Conservation (phyloP, 441 rosid genomes). For the Geranium incanum region DNA sequence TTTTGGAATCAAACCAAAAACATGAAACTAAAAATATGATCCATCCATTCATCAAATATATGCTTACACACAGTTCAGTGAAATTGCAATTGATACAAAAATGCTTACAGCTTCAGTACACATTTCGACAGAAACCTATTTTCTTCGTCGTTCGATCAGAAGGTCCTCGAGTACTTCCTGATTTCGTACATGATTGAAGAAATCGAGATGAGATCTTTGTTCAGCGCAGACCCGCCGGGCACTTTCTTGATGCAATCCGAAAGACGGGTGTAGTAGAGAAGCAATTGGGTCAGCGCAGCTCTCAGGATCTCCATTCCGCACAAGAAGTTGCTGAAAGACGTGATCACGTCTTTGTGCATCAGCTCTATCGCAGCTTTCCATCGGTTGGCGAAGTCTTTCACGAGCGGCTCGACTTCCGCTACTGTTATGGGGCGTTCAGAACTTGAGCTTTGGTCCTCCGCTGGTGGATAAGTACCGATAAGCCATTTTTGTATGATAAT, state of each 20-base stretch:
- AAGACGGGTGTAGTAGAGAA: conserved; percentile 89
- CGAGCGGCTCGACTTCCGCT: conserved; percentile 69
- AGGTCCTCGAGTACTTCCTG: conserved; percentile 83
- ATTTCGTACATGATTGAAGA: conserved; percentile 97
- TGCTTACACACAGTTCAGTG: too few relatives aligned
- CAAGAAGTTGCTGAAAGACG: conserved; percentile 91
- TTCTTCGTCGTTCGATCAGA: conserved; percentile 28
- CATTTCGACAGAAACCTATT: too few relatives aligned
- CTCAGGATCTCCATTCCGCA: conserved; percentile 94
- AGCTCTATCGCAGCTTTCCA: conserved; percentile 92
- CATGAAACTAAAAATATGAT: too few relatives aligned
- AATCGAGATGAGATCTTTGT: conserved; percentile 87
- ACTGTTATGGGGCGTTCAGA: conserved; percentile 62
- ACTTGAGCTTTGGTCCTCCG: conserved; percentile 68
- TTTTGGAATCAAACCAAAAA: too few relatives aligned
- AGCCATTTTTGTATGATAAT: conserved; percentile 8
- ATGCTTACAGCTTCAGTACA: too few relatives aligned
- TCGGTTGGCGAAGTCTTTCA: conserved; percentile 66
- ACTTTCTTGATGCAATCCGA: conserved; percentile 82
- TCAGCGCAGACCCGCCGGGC: conserved; percentile 62
- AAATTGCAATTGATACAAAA: too few relatives aligned
- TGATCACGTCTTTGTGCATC: conserved; percentile 97
- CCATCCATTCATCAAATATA: too few relatives aligned
- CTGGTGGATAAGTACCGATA: conserved; percentile 31
- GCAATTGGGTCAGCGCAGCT: conserved; percentile 78